phyloP scores from a whole-genome alignment of 805 yeast genomes.

The Yarrowia sp. region DNA sequence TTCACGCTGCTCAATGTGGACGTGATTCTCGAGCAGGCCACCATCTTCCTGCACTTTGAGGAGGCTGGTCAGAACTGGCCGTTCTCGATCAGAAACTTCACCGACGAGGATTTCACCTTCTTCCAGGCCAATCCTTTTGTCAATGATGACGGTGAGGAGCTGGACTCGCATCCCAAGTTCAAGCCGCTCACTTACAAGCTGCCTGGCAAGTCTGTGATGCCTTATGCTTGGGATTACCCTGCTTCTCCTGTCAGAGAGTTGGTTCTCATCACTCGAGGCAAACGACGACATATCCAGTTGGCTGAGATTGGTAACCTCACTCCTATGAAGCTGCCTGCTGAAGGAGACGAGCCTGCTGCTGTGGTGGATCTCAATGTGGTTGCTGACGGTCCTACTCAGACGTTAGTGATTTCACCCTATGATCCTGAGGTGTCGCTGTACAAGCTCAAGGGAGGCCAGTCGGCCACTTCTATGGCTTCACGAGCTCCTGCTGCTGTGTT shows the following conservation, averaged over 20 bases:
- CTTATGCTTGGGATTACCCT: conserved; percentile 97
- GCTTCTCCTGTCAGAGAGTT: conserved; percentile 83
- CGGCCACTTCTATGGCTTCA: conserved; percentile 30
- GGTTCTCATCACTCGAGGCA: conserved; percentile 65
- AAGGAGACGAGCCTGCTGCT: conserved; percentile 42
- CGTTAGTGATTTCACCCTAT: conserved; percentile 77
- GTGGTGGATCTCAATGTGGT: conserved; percentile 87
- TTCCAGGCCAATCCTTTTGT: conserved; percentile 79
- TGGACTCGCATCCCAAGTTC: conserved; percentile 53
- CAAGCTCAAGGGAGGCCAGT: conserved; percentile 44
- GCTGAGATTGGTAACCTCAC: conserved; percentile 90
- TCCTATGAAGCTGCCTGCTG: conserved; percentile 73
- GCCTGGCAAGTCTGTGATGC: conserved; percentile 93
- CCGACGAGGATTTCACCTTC: conserved; percentile 79
- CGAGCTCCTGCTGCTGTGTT: conserved; percentile 31
- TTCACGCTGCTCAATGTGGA: conserved; percentile 72
- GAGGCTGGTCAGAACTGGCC: conserved; percentile 84
- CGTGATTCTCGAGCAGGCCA: conserved; percentile 72
- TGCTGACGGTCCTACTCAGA: conserved; percentile 94
- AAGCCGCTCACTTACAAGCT: conserved; percentile 77
- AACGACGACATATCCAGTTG: conserved; percentile 74
- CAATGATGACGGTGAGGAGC: conserved; percentile 62
- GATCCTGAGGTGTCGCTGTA: conserved; percentile 77
- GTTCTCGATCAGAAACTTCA: conserved; percentile 82
- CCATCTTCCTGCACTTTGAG: conserved; percentile 70